Conservation (phyloP, 2,329 filamentous ascomycete species). For the Ascochyta viciae-villosae region DNA sequence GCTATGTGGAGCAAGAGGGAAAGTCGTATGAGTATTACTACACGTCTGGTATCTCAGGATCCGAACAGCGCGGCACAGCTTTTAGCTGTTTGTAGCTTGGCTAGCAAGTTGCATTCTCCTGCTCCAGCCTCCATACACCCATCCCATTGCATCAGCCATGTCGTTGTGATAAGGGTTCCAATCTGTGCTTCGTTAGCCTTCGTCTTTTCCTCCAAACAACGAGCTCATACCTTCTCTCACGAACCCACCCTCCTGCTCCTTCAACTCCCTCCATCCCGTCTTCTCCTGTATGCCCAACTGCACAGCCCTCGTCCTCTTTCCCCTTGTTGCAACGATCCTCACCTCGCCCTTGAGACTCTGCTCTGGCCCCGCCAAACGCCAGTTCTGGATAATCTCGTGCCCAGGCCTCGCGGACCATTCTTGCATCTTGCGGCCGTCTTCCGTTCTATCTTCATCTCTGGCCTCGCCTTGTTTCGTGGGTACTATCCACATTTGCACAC, state of each 20-base stretch:
- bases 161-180: conserved; percentile 46
- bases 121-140: conserved; percentile 46
- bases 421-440: conserved; percentile 30
- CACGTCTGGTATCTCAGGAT: neutral
- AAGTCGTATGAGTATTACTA: too few relatives aligned
- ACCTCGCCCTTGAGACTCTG: conserved; percentile 44
- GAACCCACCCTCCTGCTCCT: conserved; percentile 35
- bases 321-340: conserved; percentile 40
- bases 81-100: conserved; percentile 21
- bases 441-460: conserved; percentile 21
- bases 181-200: conserved; percentile 25
- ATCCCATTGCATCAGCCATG: conserved; percentile 46
- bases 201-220: neutral
- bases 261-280: conserved; percentile 41
- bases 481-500: conserved; percentile 45
- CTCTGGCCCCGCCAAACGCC: conserved; percentile 35
- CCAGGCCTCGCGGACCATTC: conserved; percentile 42
- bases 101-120: conserved; percentile 42
- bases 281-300: conserved; percentile 38
- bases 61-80: neutral
- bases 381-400: conserved; percentile 39
- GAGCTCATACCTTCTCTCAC: conserved; percentile 34
- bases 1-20: neutral
- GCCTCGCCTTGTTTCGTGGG: conserved; percentile 24
- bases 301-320: conserved; percentile 31